These are phyloP conservation scores for Fusarium algeriense DNA, from an alignment of 2,329 filamentous ascomycete genomes.

Conservation along the genomic window DNA sequence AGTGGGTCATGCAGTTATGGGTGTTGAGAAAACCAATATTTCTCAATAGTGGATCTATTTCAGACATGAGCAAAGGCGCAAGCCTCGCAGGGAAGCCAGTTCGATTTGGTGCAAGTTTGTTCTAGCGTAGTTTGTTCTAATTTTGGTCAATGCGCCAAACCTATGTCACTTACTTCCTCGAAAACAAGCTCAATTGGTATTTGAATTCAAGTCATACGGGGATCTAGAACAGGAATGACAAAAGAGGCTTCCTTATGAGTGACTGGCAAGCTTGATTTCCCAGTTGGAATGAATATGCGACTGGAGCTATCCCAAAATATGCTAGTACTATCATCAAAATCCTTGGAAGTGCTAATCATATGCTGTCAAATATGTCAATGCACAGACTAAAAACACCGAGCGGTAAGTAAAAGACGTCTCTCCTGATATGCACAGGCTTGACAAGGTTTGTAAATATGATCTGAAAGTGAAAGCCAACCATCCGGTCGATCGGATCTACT, in stretches of 20 bases:
- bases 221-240: slow-evolving; percentile 23
- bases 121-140: slow-evolving; percentile 17
- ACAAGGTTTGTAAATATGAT: slow-evolving; percentile 26
- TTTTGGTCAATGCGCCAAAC: slow-evolving; percentile 2
- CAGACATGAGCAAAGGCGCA: slow-evolving; percentile 5
- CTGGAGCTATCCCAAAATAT: background rate
- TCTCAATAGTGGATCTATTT: slow-evolving; percentile 20
- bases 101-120: slow-evolving; percentile 6
- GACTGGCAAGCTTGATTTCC: background rate
- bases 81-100: slow-evolving; percentile 9
- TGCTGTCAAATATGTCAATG: background rate
- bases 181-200: slow-evolving; percentile 6
- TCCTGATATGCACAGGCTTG: background rate
- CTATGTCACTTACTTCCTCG: background rate
- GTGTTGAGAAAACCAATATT: slow-evolving; percentile 35
- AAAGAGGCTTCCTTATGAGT: slow-evolving; percentile 4
- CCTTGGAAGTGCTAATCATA: background rate
- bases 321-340: background rate
- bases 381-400: background rate
- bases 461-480: slow-evolving; percentile 25
- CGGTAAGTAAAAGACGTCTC: background rate
- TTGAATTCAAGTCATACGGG: background rate
- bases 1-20: slow-evolving; percentile 37
- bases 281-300: background rate
- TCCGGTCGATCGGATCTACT: slow-evolving; percentile 45